phyloP scores from a whole-genome alignment of 106 monocot species.

The Phalaenopsis equestris region DNA sequence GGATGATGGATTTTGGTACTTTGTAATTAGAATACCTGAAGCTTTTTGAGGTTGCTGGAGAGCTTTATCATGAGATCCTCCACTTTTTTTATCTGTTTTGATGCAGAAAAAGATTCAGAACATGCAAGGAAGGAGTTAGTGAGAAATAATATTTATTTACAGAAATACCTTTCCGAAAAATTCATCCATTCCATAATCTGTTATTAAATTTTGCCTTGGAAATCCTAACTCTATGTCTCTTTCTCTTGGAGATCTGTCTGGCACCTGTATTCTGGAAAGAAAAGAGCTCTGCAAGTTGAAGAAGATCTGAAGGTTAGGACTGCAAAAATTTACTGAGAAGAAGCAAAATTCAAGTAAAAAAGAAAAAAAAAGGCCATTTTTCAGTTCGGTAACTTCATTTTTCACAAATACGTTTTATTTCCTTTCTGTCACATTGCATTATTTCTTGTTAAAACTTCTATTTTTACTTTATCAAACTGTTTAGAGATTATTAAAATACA shows the following conservation, averaged over 20 bases:
- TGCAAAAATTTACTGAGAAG: no score
- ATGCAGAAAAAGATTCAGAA: background rate
- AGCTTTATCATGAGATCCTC: constrained; percentile 38
- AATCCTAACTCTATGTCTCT: constrained; percentile 35
- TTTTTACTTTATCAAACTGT: no score
- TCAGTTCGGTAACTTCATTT: no score
- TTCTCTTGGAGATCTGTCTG: constrained; percentile 7
- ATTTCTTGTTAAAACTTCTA: no score
- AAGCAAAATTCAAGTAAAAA: no score
- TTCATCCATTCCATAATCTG: constrained; percentile 36
- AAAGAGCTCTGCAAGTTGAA: constrained; percentile 13
- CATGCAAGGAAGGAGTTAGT: background rate
- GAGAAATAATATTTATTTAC: background rate
- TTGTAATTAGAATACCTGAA: constrained; percentile 29
- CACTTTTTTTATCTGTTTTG: constrained; percentile 27
- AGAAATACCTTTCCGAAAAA: constrained; percentile 33
- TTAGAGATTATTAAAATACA: no score
- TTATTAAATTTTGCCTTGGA: constrained; percentile 3
- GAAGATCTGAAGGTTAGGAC: background rate
- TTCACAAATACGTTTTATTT: no score
- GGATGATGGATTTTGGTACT: background rate
- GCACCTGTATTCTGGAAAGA: background rate
- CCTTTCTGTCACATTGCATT: no score
- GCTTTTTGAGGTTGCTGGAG: constrained; percentile 29
- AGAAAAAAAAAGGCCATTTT: no score